Evolutionary conservation across 1,284 basidiomycete genomes (phyloP).

Genomic region (Pseudomicrostroma phylloplanum): DNA sequence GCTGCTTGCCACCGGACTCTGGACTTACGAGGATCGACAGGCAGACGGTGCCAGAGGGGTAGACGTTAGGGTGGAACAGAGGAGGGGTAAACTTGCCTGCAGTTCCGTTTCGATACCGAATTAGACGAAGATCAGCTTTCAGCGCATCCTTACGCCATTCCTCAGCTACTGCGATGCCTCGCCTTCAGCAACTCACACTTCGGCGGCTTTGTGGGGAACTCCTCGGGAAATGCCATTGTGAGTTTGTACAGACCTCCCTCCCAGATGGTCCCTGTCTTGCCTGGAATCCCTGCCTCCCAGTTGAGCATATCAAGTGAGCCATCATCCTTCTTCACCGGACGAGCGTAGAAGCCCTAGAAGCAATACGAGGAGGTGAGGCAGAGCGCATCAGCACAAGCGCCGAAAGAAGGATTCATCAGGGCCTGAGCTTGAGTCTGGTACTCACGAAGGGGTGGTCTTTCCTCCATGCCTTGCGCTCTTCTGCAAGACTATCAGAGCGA

Average conservation of each 20-base stretch:
- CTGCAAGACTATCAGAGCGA: slow-evolving; percentile 63
- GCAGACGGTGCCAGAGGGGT: slow-evolving; percentile 96
- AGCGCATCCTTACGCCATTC: not conserved
- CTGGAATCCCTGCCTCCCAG: slow-evolving; percentile 78
- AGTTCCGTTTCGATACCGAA: not conserved
- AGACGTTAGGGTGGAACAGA: slow-evolving; percentile 96
- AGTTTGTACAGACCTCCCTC: slow-evolving; percentile 91
- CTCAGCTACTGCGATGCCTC: not conserved
- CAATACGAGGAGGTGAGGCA: slow-evolving; percentile 1
- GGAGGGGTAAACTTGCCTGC: slow-evolving; percentile 93
- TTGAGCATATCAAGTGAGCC: slow-evolving; percentile 92
- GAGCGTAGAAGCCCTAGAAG: slow-evolving; percentile 85
- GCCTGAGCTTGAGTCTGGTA: slow-evolving; percentile 24
- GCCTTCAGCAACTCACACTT: slow-evolving; percentile 62
- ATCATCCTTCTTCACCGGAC: slow-evolving; percentile 79
- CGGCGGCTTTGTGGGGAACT: slow-evolving; percentile 86
- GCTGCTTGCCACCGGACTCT: slow-evolving; percentile 10
- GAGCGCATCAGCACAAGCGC: not conserved
- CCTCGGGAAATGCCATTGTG: slow-evolving; percentile 61
- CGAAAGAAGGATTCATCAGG: not conserved
- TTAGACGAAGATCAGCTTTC: not conserved
- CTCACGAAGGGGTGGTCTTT: slow-evolving; percentile 98
- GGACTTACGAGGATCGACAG: slow-evolving; percentile 69
- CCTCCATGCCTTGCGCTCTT: slow-evolving; percentile 98
- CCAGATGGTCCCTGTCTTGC: slow-evolving; percentile 69